These are phyloP conservation scores for Clitoria ternatea DNA, from an alignment of 306 rosid species.

Conservation along the genomic window DNA sequence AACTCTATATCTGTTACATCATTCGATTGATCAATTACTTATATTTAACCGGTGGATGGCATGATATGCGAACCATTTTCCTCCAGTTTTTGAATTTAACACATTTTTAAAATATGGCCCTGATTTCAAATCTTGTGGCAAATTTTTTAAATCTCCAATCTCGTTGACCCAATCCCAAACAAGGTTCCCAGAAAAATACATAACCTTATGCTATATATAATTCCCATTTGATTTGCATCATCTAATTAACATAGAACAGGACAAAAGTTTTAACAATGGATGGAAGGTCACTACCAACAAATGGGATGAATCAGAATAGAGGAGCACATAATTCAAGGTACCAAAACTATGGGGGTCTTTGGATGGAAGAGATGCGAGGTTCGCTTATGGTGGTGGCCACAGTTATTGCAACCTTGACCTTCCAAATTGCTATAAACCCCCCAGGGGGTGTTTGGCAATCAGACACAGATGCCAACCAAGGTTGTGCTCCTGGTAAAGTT, in stretches of 20 bases:
- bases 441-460: conserved; percentile 38
- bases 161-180: not conserved
- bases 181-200: not conserved
- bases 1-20: not conserved
- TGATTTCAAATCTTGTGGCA: not conserved
- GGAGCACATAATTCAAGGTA: not conserved
- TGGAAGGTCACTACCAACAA: not conserved
- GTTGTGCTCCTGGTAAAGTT: not conserved
- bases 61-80: not conserved
- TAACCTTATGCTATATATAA: not conserved
- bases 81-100: not conserved
- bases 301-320: not conserved
- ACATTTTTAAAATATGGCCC: not conserved
- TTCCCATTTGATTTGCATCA: not conserved
- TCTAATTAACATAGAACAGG: too few relatives aligned
- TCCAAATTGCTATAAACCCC: conserved; percentile 22
- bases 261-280: not conserved
- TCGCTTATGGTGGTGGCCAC: conserved; percentile 27
- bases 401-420: conserved; percentile 26
- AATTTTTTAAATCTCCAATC: not conserved
- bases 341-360: not conserved
- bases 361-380: conserved; percentile 28
- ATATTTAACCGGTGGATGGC: not conserved
- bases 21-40: not conserved
- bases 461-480: not conserved